phyloP scores from a whole-genome alignment of 345 rosid genomes.

The Populus pruinosa region DNA sequence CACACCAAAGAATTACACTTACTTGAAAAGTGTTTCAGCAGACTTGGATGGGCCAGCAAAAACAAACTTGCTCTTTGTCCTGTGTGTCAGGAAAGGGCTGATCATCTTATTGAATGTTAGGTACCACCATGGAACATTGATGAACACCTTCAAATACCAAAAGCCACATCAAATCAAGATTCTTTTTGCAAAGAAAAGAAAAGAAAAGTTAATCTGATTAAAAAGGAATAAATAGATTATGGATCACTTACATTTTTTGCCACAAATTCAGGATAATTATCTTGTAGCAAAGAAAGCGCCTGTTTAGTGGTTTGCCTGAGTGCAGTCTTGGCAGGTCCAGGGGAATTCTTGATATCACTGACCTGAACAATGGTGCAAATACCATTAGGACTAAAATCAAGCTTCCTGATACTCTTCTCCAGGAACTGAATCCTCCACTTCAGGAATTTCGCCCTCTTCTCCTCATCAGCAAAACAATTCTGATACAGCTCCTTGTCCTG shows the following conservation, averaged over 20 bases:
- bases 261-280: constrained; percentile 55
- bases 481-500: constrained; percentile 39
- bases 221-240: neutral
- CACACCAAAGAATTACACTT: constrained; percentile 2
- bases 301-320: constrained; percentile 38
- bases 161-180: neutral
- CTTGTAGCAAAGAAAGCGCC: constrained; percentile 43
- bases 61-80: constrained; percentile 57
- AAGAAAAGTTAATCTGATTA: neutral
- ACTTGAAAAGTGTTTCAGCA: constrained; percentile 52
- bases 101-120: constrained; percentile 43
- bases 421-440: constrained; percentile 47
- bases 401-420: constrained; percentile 48
- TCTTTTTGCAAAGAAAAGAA: neutral
- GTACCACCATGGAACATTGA: constrained; percentile 64
- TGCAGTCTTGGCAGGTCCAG: constrained; percentile 37
- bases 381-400: constrained; percentile 44
- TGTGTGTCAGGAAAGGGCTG: constrained; percentile 49
- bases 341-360: constrained; percentile 49
- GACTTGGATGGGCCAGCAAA: constrained; percentile 45
- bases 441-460: constrained; percentile 43
- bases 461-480: constrained; percentile 34
- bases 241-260: constrained; percentile 37
- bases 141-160: constrained; percentile 38
- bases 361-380: constrained; percentile 39